Conservation (phyloP, 106 monocot genomes). For the Dendrobium catenatum region DNA sequence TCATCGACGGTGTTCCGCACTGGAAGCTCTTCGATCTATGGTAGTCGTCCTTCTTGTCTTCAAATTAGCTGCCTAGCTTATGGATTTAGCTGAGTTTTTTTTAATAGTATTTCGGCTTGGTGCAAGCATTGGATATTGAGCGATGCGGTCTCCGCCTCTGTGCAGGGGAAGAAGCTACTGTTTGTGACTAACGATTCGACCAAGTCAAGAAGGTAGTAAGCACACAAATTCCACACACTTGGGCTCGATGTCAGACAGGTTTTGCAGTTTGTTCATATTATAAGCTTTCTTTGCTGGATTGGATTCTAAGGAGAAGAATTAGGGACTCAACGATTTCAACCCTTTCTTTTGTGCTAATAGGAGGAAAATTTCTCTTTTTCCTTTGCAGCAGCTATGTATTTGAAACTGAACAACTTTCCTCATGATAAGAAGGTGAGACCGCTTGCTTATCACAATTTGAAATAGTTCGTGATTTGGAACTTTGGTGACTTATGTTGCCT, state of each 20-base stretch:
- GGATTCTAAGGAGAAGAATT: no score
- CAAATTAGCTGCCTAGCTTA: neutral
- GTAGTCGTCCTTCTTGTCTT: constrained; percentile 19
- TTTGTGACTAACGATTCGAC: constrained; percentile 92
- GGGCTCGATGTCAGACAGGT: constrained; percentile 66
- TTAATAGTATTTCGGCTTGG: no score
- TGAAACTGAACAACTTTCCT: constrained; percentile 73
- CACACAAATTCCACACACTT: constrained; percentile 53
- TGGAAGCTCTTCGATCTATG: constrained; percentile 49
- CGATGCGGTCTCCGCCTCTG: neutral
- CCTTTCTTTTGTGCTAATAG: constrained; percentile 20
- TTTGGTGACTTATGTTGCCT: no score
- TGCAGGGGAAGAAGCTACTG: constrained; percentile 78
- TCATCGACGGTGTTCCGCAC: constrained; percentile 78
- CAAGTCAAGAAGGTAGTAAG: constrained; percentile 73
- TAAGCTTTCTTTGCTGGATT: no score
- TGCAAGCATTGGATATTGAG: neutral
- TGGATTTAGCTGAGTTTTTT: no score
- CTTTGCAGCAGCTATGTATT: constrained; percentile 92
- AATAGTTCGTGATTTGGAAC: neutral
- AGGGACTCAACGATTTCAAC: neutral
- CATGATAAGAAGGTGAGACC: constrained; percentile 60
- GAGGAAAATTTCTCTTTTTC: constrained; percentile 90
- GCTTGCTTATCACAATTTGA: no score
- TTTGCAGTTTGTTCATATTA: neutral